Evolutionary conservation across 192 early-diverging fungal species (phyloP).

Genomic region (Pecoramyces ruminantium): DNA sequence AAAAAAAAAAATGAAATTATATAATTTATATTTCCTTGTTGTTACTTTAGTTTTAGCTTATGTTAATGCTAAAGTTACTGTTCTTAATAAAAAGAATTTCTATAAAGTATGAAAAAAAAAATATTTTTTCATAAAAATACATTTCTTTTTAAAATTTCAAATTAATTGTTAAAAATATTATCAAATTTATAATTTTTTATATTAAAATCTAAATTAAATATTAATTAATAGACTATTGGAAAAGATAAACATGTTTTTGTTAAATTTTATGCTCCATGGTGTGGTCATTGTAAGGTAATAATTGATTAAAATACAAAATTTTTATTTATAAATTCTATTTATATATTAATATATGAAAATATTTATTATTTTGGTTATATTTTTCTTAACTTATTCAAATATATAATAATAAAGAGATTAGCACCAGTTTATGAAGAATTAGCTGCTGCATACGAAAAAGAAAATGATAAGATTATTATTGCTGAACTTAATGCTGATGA

Average conservation of each 20-base stretch:
- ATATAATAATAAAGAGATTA: constrained; percentile 3
- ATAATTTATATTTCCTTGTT: not conserved
- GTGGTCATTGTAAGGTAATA: constrained; percentile 3
- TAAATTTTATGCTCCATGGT: not conserved
- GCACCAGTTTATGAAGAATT: constrained; percentile 57
- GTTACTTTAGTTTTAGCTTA: not conserved
- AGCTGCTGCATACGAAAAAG: constrained; percentile 53
- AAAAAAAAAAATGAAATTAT: not conserved
- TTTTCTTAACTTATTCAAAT: too few species aligned
- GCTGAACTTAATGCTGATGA: constrained; percentile 70
- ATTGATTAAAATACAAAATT: too few species aligned
- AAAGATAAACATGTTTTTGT: not conserved
- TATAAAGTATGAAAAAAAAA: not conserved
- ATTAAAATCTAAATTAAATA: too few species aligned
- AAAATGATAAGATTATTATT: constrained; percentile 61
- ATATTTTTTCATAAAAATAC: too few species aligned
- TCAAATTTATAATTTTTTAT: too few species aligned
- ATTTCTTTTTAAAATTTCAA: too few species aligned
- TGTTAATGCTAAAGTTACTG: not conserved
- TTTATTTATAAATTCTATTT: too few species aligned
- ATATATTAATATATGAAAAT: too few species aligned
- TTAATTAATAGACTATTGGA: not conserved
- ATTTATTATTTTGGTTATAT: too few species aligned
- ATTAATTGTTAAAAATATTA: too few species aligned
- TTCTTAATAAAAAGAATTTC: not conserved